These are phyloP conservation scores for Cichorium intybus DNA, from an alignment of 140 eudicot species.

Conservation along the genomic window DNA sequence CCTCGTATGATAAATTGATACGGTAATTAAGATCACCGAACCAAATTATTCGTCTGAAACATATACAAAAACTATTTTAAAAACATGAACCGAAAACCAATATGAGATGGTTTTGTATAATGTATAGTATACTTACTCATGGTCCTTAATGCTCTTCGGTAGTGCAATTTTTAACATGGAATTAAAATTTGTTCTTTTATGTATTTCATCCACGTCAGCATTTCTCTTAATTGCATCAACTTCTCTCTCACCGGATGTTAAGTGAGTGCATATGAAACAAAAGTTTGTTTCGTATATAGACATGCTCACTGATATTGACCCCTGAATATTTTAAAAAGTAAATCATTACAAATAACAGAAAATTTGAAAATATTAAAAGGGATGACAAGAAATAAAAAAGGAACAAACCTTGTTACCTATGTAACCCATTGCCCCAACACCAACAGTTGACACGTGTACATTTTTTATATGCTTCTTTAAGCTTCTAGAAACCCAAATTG, in stretches of 20 bases:
- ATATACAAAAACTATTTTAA: too few relatives aligned
- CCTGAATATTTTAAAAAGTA: constrained; percentile 33
- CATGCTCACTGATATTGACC: constrained; percentile 91
- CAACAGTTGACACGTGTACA: constrained; percentile 54
- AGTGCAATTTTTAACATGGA: constrained; percentile 40
- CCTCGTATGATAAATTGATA: constrained; percentile 36
- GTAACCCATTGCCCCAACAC: constrained; percentile 62
- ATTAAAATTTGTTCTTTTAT: constrained; percentile 64
- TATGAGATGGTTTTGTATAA: too few relatives aligned
- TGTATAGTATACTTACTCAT: constrained; percentile 55
- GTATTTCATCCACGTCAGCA: constrained; percentile 75
- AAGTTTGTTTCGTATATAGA: constrained; percentile 75
- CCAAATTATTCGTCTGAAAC: constrained; percentile 52
- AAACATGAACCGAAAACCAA: too few relatives aligned
- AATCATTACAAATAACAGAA: background rate
- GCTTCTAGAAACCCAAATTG: constrained; percentile 55
- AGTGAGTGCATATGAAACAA: constrained; percentile 82
- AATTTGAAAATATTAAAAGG: background rate
- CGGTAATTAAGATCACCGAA: constrained; percentile 68
- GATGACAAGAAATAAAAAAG: background rate
- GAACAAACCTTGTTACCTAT: constrained; percentile 54
- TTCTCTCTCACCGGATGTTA: constrained; percentile 80
- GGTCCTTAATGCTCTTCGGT: constrained; percentile 65
- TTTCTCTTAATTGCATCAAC: constrained; percentile 60
- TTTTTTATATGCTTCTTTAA: constrained; percentile 50